Evolutionary conservation across 2,329 filamentous ascomycete genomes (phyloP).

Genomic region (Pyrenophora tritici-repentis): DNA sequence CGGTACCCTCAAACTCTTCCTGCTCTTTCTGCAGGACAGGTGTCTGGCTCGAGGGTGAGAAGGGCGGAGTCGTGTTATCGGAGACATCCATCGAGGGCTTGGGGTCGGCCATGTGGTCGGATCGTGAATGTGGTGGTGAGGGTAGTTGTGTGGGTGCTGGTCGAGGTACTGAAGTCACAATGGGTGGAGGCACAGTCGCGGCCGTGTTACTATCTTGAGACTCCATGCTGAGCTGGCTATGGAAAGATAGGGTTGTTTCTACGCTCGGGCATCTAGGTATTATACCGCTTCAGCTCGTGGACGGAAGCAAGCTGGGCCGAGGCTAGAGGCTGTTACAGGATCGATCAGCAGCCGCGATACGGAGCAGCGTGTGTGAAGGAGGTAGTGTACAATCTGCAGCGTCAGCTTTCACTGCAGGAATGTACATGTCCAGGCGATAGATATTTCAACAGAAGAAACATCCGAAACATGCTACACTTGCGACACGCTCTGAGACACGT

Average conservation of each 20-base stretch:
- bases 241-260: background rate
- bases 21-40: slow-evolving; percentile 39
- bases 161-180: slow-evolving; percentile 12
- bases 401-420: background rate
- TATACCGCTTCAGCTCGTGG: slow-evolving; percentile 4
- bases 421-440: background rate
- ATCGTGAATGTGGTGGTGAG: slow-evolving; percentile 34
- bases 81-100: slow-evolving; percentile 23
- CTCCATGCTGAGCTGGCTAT: slow-evolving; percentile 21
- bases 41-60: slow-evolving; percentile 41
- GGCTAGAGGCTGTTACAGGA: slow-evolving; percentile 22
- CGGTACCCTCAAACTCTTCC: slow-evolving; percentile 41
- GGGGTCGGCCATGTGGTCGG: slow-evolving; percentile 19
- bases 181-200: slow-evolving; percentile 13
- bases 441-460: slow-evolving; percentile 4
- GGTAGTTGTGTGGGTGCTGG: slow-evolving; percentile 23
- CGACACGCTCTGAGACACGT: slow-evolving; percentile 15
- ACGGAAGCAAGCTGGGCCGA: slow-evolving; percentile 27
- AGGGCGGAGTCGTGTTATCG: slow-evolving; percentile 30
- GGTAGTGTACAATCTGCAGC: background rate
- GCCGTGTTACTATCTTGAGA: slow-evolving; percentile 19
- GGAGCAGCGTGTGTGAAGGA: slow-evolving; percentile 5
- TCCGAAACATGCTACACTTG: slow-evolving; percentile 19
- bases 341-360: slow-evolving; percentile 12
- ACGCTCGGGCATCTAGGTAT: background rate